Evolutionary conservation across 2,329 filamentous ascomycete genomes (phyloP).

Genomic region (Ustulina deusta): DNA sequence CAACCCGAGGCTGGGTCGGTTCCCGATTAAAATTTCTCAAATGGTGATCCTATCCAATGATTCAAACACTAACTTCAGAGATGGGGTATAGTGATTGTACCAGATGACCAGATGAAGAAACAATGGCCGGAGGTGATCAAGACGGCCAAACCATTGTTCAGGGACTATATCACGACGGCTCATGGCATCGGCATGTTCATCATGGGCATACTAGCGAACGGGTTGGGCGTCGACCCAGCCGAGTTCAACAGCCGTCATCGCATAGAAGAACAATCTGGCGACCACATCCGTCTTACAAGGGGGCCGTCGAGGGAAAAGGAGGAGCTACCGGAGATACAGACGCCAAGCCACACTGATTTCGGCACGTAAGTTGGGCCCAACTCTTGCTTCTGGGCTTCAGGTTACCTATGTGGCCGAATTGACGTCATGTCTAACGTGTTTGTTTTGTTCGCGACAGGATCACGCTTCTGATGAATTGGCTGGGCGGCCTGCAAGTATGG

Average conservation of each 20-base stretch:
- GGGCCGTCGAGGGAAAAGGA: constrained; percentile 49
- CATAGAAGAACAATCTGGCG: constrained; percentile 49
- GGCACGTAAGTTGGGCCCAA: constrained; percentile 48
- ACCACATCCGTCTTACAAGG: constrained; percentile 51
- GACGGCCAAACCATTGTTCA: constrained; percentile 44
- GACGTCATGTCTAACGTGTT: constrained; percentile 6
- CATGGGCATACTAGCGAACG: constrained; percentile 46
- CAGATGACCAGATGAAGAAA: constrained; percentile 43
- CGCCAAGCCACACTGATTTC: constrained; percentile 54
- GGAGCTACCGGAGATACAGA: constrained; percentile 51
- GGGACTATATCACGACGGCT: constrained; percentile 45
- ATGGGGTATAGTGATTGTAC: constrained; percentile 48
- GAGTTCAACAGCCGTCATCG: constrained; percentile 48
- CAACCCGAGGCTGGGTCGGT: not conserved
- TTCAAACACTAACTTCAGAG: not conserved
- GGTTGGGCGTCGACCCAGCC: constrained; percentile 46
- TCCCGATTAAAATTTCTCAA: not conserved
- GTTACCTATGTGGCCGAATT: not conserved
- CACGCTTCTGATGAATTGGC: constrained; percentile 56
- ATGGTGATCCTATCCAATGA: not conserved
- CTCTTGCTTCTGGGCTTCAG: not conserved
- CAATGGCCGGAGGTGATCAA: constrained; percentile 48
- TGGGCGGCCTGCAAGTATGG: constrained; percentile 55
- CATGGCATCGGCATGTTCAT: constrained; percentile 50
- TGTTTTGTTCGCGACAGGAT: constrained; percentile 42